phyloP scores from a whole-genome alignment of 352 stramenopile genomes.

The Phytophthora tubulina region DNA sequence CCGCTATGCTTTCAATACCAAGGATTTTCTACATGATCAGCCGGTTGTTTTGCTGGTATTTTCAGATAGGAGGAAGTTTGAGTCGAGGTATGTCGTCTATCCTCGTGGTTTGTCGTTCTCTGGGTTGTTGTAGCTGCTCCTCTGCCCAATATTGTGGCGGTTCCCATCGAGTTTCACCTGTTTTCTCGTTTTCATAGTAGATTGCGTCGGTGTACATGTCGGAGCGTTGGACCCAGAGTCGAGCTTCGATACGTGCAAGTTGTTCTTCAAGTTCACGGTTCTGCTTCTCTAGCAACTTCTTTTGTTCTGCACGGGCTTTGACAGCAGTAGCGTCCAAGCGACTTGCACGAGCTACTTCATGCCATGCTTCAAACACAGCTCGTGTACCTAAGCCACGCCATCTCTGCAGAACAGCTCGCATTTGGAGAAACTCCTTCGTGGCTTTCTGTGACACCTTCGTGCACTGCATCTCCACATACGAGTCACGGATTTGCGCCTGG shows the following conservation, averaged over 20 bases:
- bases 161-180: slow-evolving; percentile 58
- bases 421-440: slow-evolving; percentile 69
- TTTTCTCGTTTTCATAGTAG: slow-evolving; percentile 69
- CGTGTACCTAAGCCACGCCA: slow-evolving; percentile 66
- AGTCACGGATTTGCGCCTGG: slow-evolving; percentile 52
- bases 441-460: slow-evolving; percentile 53
- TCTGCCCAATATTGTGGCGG: slow-evolving; percentile 69
- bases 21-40: slow-evolving; percentile 16
- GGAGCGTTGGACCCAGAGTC: slow-evolving; percentile 57
- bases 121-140: slow-evolving; percentile 41
- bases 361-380: slow-evolving; percentile 70
- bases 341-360: slow-evolving; percentile 54
- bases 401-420: slow-evolving; percentile 61
- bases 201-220: slow-evolving; percentile 77
- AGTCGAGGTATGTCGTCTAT: slow-evolving; percentile 28
- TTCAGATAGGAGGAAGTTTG: slow-evolving; percentile 40
- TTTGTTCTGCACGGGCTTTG: slow-evolving; percentile 42
- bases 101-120: slow-evolving; percentile 13
- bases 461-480: slow-evolving; percentile 63
- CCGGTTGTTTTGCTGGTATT: too few species aligned
- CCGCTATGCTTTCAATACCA: slow-evolving; percentile 32
- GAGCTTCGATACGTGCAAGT: slow-evolving; percentile 53
- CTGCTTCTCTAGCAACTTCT: slow-evolving; percentile 60
- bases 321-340: slow-evolving; percentile 43
- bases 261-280: slow-evolving; percentile 64